Percentiles rank a stretch among this genome's conserved stretches.
These are phyloP conservation scores for Tetrahymena elliotti DNA, from an alignment of 73 alveolate genomes.

Conservation along the genomic window DNA sequence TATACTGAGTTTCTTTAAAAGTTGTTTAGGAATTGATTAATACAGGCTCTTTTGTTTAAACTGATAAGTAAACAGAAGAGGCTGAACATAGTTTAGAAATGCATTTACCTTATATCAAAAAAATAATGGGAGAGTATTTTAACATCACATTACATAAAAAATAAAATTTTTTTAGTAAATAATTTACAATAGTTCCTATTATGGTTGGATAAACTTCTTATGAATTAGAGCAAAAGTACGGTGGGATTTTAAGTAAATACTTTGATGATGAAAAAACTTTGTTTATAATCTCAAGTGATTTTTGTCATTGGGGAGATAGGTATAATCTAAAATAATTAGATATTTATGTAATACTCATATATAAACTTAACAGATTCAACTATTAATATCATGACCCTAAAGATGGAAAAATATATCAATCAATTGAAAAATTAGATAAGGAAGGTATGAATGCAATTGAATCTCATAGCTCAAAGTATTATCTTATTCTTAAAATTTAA, in stretches of 20 bases:
- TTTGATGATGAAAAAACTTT: not conserved
- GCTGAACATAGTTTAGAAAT: not conserved
- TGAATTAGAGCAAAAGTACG: not conserved
- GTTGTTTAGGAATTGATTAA: not conserved
- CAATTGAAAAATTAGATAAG: not conserved
- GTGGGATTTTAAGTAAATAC: not conserved
- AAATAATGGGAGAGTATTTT: not conserved
- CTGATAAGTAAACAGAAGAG: not conserved
- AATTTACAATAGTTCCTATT: not conserved
- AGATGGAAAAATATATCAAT: not conserved
- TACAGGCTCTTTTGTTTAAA: not conserved
- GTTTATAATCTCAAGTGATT: not conserved
- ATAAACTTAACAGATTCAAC: not conserved
- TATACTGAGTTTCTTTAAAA: not conserved
- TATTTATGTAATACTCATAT: no score
- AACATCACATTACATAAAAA: no score
- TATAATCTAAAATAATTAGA: not conserved
- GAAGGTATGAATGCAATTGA: not conserved
- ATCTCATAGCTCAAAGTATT: not conserved
- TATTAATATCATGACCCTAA: not conserved
- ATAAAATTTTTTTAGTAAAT: not conserved
- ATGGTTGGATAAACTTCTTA: not conserved
- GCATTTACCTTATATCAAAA: not conserved
- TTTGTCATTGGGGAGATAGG: not conserved
- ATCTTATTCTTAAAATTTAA: not conserved